Evolutionary conservation across 208 protist genomes (phyloP), one percentile per base, ranked within the genome.

Genomic region (Wallacemonas sp.): DNA sequence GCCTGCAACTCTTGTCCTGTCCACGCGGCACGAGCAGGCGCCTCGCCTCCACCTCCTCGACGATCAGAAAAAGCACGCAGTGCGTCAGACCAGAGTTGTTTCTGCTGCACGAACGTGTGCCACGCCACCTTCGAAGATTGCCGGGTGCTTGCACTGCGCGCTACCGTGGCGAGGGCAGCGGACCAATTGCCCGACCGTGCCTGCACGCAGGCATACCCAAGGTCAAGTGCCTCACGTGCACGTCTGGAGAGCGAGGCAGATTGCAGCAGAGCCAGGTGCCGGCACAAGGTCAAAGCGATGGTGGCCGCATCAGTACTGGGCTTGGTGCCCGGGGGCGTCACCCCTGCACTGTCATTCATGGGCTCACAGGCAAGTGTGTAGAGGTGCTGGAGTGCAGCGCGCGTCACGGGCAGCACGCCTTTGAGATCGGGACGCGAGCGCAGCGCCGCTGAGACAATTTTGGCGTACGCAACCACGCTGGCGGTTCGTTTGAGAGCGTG

Each of bases 331-430:
- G 4, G 4, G 42, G 17, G 17, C 11, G 42, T 19, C 11, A 8
- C 42, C 11, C 17, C 42, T 19, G 0, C 15, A 12, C 4, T 30
- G 46, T 30, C 22, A 19, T 4, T 30, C 6, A 34, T 21, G 22
- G 21, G 1, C 14, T 11, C 46, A 51, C 39, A 15, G 41, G 62
- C 81, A 12, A 95, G 70, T 15, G 19, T 24, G 63, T 86, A 93
- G 47, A 73, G 67, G 41, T 81, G 84, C 53, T 62, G 42, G 34
- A 93, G 62, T 9, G 84, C 80, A 8, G 39, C 22, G 3, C 68
- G 54, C 2, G 84, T 69, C 1, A 93, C 76, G 4, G 86, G 89
- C 12, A 95, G 62, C 9, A 92, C 68, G 15, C 84, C 80, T 6
- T 64, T 66, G 24, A 88, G 70, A 44, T 75, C 53, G 15, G 89